Evolutionary conservation across 352 stramenopile species (phyloP).

Genomic region (Elongisporangium anandrum): DNA sequence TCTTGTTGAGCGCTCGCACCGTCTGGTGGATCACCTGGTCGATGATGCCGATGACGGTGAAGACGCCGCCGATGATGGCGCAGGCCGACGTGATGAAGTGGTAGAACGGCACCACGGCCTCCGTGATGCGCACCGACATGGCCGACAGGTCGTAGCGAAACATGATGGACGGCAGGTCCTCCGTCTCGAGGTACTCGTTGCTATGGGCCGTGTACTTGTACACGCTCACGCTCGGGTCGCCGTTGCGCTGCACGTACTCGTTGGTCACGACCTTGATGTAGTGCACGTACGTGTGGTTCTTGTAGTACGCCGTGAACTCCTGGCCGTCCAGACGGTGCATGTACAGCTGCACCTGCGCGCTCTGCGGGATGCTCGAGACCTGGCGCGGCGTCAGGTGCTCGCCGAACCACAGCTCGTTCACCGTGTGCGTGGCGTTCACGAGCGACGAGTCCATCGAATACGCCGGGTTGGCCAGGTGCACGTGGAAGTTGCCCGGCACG

Average conservation of each 20-base stretch:
- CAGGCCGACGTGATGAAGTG: slow-evolving; percentile 94
- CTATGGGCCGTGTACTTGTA: slow-evolving; percentile 91
- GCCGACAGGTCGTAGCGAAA: slow-evolving; percentile 89
- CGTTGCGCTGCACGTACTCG: slow-evolving; percentile 71
- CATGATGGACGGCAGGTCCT: slow-evolving; percentile 87
- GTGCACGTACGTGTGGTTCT: slow-evolving; percentile 97
- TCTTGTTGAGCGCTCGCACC: slow-evolving; percentile 84
- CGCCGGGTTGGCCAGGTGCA: slow-evolving; percentile 96
- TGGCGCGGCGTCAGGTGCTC: slow-evolving; percentile 50
- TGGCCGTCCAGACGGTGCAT: slow-evolving; percentile 92
- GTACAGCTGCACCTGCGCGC: slow-evolving; percentile 88
- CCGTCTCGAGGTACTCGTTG: slow-evolving; percentile 86
- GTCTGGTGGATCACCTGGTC: slow-evolving; percentile 89
- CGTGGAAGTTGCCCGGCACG: slow-evolving; percentile 98
- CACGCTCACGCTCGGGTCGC: slow-evolving; percentile 49
- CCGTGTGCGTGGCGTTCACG: slow-evolving; percentile 93
- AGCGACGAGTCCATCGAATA: slow-evolving; percentile 85
- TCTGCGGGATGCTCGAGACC: slow-evolving; percentile 78
- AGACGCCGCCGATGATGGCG: slow-evolving; percentile 94
- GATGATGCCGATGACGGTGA: slow-evolving; percentile 94
- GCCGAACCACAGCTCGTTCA: slow-evolving; percentile 97
- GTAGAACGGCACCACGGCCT: slow-evolving; percentile 91
- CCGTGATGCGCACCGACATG: slow-evolving; percentile 94
- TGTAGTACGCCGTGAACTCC: slow-evolving; percentile 87
- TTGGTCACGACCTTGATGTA: slow-evolving; percentile 99